Evolutionary conservation across 208 protist species (phyloP).

Genomic region (Crithidia fasciculata): DNA sequence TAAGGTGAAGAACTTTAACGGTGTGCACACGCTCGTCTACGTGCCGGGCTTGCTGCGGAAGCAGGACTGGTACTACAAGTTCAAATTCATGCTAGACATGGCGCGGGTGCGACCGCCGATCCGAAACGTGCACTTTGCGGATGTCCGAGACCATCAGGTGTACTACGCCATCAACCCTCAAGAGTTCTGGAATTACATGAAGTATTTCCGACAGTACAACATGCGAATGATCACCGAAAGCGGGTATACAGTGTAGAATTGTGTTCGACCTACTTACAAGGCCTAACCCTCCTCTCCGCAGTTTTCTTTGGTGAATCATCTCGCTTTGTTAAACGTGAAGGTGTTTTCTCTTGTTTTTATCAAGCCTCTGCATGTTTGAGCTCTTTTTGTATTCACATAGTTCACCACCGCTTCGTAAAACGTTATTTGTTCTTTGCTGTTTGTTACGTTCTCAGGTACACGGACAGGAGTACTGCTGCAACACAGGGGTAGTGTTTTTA

Average conservation of each 20-base stretch:
- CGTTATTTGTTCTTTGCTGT: neutral
- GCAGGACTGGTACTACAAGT: conserved; percentile 91
- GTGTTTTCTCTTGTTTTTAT: no score
- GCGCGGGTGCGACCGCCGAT: conserved; percentile 67
- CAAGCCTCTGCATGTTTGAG: neutral
- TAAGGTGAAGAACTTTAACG: conserved; percentile 81
- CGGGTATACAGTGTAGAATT: conserved; percentile 31
- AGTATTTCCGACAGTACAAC: conserved; percentile 84
- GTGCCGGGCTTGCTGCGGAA: conserved; percentile 82
- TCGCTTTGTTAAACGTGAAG: no score
- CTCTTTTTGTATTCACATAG: conserved; percentile 12
- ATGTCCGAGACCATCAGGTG: conserved; percentile 86
- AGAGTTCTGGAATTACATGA: conserved; percentile 92
- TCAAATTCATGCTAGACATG: conserved; percentile 92
- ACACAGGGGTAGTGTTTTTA: no score
- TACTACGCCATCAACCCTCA: conserved; percentile 91
- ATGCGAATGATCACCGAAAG: conserved; percentile 79
- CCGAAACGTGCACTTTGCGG: conserved; percentile 87
- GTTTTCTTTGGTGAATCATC: no score
- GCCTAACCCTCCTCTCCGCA: no score
- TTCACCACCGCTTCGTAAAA: neutral
- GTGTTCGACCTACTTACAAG: neutral
- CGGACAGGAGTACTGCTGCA: no score
- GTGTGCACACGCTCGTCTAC: conserved; percentile 82
- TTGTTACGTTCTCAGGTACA: neutral